Evolutionary conservation across 2,329 filamentous ascomycete genomes (phyloP).

Genomic region (Nemania sp.): DNA sequence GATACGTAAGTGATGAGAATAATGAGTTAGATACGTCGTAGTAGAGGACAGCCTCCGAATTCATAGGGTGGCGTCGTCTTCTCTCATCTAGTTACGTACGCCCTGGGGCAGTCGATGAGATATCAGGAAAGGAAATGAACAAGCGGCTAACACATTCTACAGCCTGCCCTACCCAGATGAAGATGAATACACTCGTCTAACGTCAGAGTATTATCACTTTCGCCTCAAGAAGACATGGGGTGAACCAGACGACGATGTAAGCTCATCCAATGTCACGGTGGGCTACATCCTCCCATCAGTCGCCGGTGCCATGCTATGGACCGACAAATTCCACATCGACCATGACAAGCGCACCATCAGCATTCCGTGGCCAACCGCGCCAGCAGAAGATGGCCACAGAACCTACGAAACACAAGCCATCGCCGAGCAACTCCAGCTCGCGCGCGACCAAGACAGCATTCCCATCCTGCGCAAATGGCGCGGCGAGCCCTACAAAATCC

Average conservation of each 20-base stretch:
- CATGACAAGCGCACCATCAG: constrained; percentile 11
- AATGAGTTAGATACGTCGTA: not conserved
- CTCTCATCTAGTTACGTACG: not conserved
- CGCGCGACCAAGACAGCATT: constrained; percentile 10
- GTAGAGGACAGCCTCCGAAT: not conserved
- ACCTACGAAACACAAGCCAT: constrained; percentile 6
- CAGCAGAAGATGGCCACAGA: not conserved
- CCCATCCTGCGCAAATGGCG: constrained; percentile 22
- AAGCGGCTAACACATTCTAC: not conserved
- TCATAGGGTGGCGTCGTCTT: not conserved
- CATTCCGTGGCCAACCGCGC: constrained; percentile 12
- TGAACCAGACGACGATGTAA: not conserved
- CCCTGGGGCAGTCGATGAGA: not conserved
- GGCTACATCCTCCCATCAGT: constrained; percentile 18
- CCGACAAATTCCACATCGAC: constrained; percentile 13
- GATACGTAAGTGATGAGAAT: constrained; percentile 19
- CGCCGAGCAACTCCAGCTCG: constrained; percentile 9
- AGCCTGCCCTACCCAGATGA: constrained; percentile 12
- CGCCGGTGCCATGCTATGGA: constrained; percentile 16
- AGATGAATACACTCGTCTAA: constrained; percentile 1
- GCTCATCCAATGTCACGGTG: constrained; percentile 5
- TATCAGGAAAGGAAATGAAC: not conserved
- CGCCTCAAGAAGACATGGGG: constrained; percentile 8
- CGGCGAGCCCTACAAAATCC: constrained; percentile 8
- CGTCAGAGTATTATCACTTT: constrained; percentile 10